These are phyloP conservation scores for Ormosia semicastrata DNA, from an alignment of 306 rosid genomes.

Conservation along the genomic window DNA sequence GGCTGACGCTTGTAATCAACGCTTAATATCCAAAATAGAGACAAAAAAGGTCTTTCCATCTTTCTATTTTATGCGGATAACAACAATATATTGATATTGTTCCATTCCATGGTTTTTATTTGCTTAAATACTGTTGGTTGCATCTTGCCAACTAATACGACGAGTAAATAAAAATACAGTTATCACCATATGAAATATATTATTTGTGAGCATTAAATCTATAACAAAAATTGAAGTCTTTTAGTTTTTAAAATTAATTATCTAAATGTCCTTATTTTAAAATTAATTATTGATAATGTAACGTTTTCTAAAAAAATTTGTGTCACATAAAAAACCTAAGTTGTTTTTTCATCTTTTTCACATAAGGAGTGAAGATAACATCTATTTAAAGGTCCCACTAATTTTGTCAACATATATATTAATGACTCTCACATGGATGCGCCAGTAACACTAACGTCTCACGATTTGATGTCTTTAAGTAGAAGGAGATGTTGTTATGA, in stretches of 20 bases:
- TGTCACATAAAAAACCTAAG: background rate
- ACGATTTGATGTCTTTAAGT: too few relatives aligned
- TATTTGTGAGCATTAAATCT: background rate
- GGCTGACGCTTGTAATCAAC: background rate
- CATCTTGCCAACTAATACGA: conserved; percentile 6
- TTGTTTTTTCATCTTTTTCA: background rate
- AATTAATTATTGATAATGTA: background rate
- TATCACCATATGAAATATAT: background rate
- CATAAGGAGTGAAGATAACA: background rate
- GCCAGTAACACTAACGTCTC: too few relatives aligned
- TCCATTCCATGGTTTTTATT: background rate
- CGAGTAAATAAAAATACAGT: background rate
- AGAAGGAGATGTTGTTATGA: too few relatives aligned
- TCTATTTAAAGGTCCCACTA: background rate
- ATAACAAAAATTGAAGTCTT: too few relatives aligned
- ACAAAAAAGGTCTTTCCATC: conserved; percentile 17
- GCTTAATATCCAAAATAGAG: conserved; percentile 20
- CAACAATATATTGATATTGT: background rate
- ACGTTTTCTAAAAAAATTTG: background rate
- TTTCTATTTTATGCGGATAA: background rate
- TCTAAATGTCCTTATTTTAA: background rate
- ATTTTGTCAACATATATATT: background rate
- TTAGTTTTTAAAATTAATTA: background rate
- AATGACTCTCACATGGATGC: too few relatives aligned
- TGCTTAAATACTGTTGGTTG: background rate